These are phyloP conservation scores for Setaria viridis DNA, from an alignment of 202 grass and related monocot species.

Conservation along the genomic window DNA sequence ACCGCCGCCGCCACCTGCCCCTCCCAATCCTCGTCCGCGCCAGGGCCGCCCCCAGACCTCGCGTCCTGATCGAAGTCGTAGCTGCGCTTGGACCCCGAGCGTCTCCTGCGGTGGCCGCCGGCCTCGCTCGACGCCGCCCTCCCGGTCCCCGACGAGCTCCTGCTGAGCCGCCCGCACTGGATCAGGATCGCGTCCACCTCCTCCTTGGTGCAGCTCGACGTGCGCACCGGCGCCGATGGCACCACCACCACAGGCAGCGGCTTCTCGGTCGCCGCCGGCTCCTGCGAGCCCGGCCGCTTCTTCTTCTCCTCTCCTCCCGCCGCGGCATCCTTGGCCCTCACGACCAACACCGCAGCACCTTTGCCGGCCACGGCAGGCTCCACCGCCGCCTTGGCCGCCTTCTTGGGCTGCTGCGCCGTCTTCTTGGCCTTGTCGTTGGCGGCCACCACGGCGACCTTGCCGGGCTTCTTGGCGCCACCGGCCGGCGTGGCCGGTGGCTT, in stretches of 20 bases:
- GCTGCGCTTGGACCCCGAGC: constrained; percentile 86
- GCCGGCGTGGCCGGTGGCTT: constrained; percentile 5
- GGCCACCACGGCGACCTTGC: constrained; percentile 2
- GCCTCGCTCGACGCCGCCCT: constrained; percentile 47
- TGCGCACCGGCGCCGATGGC: constrained; percentile 58
- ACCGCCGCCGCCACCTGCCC: constrained; percentile 4
- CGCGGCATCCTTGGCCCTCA: constrained; percentile 13
- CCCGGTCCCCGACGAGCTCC: constrained; percentile 80
- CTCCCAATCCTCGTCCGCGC: constrained; percentile 54
- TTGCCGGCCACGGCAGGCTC: constrained; percentile 30
- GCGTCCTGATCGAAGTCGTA: constrained; percentile 83
- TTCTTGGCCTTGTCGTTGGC: constrained; percentile 41
- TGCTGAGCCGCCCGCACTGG: constrained; percentile 87
- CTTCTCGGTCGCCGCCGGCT: background rate
- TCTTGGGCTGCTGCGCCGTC: constrained; percentile 30
- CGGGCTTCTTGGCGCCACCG: constrained; percentile 10
- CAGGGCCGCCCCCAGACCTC: background rate
- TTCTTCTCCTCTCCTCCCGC: constrained; percentile 9
- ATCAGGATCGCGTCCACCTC: constrained; percentile 93
- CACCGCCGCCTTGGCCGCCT: background rate
- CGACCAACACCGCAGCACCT: constrained; percentile 49
- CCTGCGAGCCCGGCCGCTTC: background rate
- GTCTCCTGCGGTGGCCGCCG: constrained; percentile 55
- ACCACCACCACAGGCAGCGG: constrained; percentile 40
- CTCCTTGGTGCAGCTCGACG: constrained; percentile 93